phyloP scores from a whole-genome alignment of 148 eudicot species.

The Arctostaphylos glauca region DNA sequence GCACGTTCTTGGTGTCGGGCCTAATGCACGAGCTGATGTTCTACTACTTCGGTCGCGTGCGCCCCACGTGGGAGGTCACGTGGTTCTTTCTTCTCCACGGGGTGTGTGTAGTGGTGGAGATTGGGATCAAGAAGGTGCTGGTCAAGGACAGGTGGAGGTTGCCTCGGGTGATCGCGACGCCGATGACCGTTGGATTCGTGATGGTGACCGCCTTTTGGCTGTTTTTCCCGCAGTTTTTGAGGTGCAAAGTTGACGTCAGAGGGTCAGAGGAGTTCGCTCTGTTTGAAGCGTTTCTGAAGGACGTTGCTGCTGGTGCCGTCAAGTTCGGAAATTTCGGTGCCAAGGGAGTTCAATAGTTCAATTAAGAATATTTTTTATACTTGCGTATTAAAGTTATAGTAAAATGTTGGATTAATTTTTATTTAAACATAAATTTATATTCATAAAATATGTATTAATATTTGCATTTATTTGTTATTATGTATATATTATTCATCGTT shows the following conservation, averaged over 20 bases:
- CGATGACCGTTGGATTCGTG: conserved; percentile 27
- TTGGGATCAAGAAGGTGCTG: conserved; percentile 23
- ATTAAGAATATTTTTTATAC: too few species aligned
- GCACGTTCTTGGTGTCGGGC: conserved; percentile 43
- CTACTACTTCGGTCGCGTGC: conserved; percentile 35
- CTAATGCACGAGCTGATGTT: conserved; percentile 53
- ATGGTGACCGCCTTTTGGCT: conserved; percentile 34
- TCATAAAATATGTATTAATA: too few species aligned
- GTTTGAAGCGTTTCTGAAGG: conserved; percentile 24
- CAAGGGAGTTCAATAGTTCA: too few species aligned
- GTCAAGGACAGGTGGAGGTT: conserved; percentile 20
- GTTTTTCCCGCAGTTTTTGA: conserved; percentile 45
- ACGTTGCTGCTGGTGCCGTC: neutral
- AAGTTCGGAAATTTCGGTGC: neutral
- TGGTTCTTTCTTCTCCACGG: conserved; percentile 52
- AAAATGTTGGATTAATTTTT: too few species aligned
- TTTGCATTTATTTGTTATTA: too few species aligned
- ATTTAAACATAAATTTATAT: too few species aligned
- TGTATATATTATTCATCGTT: too few species aligned
- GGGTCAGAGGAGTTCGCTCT: conserved; percentile 31
- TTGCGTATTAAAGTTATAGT: too few species aligned
- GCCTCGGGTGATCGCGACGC: conserved; percentile 23
- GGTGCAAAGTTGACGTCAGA: conserved; percentile 19
- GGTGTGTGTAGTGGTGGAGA: conserved; percentile 35
- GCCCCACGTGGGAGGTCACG: conserved; percentile 41